Evolutionary conservation across 345 rosid genomes (phyloP), one percentile per base, ranked within the genome.

Genomic region (Eucalyptus sp.): DNA sequence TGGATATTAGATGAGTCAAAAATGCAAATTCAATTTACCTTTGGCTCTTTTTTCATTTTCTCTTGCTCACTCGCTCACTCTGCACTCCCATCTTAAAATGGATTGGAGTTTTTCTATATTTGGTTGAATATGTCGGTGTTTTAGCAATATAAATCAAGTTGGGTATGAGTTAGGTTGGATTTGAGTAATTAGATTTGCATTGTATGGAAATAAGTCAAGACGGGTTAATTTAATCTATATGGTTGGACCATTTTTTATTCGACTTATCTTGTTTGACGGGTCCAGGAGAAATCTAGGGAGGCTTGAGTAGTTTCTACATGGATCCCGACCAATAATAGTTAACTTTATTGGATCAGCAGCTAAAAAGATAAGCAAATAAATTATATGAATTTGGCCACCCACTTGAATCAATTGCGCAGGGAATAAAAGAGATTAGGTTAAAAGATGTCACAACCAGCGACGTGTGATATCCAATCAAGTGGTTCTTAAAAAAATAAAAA

Each of bases 121-220:
- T 56, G 5, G 1, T 56, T 56, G 13, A 9, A 56, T 24, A 56
- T 24, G 62, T 4, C 0, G 1, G 13, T 10, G 0, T 56, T 56
- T 56, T 56, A 56, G 6, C 1, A 56, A 56, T 56, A 10, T 10
- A 0, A 22, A 56, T 24, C 2, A 20, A 52, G 25, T 20, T 52
- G 9, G 10, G 58, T 20, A 20, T 20, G 5, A 52, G 2, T 52
- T 4, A 8, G 1, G 1, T 20, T 0, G 3, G 1, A 25, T 10
- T 10, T 0, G 6, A 22, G 1, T 56, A 1, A 4, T 56, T 56
- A 10, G 6, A 56, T 22, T 56, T 56, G 13, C 29, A 24, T 24
- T 56, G 6, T 24, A 24, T 56, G 13, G 0, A 56, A 56, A 56
- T 56, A 3, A 25, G 13, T 56, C 2, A 56, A 56, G 1, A 56